Evolutionary conservation across 2,329 filamentous ascomycete genomes (phyloP).

Genomic region (Pyrenophora graminea): DNA sequence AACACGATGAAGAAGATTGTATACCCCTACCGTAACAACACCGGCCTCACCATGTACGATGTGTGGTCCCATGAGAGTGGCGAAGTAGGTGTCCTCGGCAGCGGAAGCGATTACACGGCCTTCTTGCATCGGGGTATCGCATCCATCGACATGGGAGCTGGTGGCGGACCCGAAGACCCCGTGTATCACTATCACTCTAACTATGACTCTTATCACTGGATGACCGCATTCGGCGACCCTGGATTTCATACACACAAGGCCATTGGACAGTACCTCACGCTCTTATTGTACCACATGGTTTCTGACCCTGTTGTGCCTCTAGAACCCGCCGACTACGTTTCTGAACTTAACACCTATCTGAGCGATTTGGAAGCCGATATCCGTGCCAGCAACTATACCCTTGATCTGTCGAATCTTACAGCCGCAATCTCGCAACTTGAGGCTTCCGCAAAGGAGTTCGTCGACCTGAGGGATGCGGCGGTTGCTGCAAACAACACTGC

Average conservation of each 20-base stretch:
- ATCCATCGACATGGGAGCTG: conserved; percentile 50
- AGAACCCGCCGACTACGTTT: conserved; percentile 46
- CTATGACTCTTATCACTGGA: conserved; percentile 58
- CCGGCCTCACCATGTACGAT: conserved; percentile 52
- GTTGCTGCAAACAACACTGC: conserved; percentile 31
- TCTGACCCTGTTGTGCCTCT: conserved; percentile 47
- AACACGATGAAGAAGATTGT: conserved; percentile 49
- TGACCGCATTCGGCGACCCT: conserved; percentile 57
- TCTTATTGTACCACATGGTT: conserved; percentile 50
- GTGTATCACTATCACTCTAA: conserved; percentile 55
- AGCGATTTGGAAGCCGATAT: conserved; percentile 40
- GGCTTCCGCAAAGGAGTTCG: conserved; percentile 32
- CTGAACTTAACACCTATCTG: conserved; percentile 46
- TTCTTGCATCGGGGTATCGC: conserved; percentile 54
- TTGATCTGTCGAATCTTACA: conserved; percentile 40
- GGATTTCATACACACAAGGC: conserved; percentile 56
- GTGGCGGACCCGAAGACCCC: conserved; percentile 44
- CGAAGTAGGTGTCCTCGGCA: conserved; percentile 50
- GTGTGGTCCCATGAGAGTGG: conserved; percentile 48
- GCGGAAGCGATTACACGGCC: conserved; percentile 53
- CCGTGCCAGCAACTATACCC: conserved; percentile 30
- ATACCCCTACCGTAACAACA: conserved; percentile 45
- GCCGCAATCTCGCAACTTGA: conserved; percentile 47
- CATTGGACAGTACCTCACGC: conserved; percentile 54
- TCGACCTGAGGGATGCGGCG: conserved; percentile 36